phyloP scores from a whole-genome alignment of 331 rosid species.

The Rhamnella rubrinervis region DNA sequence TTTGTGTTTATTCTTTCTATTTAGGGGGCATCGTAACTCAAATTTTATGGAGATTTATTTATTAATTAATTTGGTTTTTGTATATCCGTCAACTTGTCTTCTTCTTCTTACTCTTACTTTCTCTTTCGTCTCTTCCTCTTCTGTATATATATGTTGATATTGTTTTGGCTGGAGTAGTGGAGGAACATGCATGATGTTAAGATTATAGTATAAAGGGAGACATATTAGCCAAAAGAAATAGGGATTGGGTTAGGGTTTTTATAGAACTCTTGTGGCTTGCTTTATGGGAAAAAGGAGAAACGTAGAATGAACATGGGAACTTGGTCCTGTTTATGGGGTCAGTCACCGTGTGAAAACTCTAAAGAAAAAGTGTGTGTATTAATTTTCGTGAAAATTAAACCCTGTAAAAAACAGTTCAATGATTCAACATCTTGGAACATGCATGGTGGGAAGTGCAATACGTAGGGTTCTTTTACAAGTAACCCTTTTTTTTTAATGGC shows the following conservation, averaged over 20 bases:
- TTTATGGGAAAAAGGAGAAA: constrained; percentile 30
- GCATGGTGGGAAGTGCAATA: constrained; percentile 35
- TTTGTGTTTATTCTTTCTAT: constrained; percentile 33
- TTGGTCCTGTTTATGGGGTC: constrained; percentile 25
- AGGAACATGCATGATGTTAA: neutral
- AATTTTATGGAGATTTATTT: constrained; percentile 15
- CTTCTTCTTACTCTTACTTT: too few species aligned
- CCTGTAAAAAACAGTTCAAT: constrained; percentile 17
- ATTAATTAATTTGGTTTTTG: neutral
- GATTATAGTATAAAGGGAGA: neutral
- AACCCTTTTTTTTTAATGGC: constrained; percentile 32
- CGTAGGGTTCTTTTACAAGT: constrained; percentile 13
- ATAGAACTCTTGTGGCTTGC: neutral
- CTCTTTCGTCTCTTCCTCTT: neutral
- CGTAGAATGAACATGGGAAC: constrained; percentile 29
- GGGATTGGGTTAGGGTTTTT: constrained; percentile 51
- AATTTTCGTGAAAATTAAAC: constrained; percentile 14
- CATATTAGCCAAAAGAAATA: neutral
- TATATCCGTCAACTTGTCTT: neutral
- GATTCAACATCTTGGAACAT: constrained; percentile 40
- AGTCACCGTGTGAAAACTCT: constrained; percentile 19
- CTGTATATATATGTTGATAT: neutral
- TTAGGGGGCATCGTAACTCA: neutral
- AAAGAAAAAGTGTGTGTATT: constrained; percentile 6
- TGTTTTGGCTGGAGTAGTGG: constrained; percentile 6